Conservation (phyloP, 2,329 filamentous ascomycete genomes). For the Phyllosticta ampelicida region DNA sequence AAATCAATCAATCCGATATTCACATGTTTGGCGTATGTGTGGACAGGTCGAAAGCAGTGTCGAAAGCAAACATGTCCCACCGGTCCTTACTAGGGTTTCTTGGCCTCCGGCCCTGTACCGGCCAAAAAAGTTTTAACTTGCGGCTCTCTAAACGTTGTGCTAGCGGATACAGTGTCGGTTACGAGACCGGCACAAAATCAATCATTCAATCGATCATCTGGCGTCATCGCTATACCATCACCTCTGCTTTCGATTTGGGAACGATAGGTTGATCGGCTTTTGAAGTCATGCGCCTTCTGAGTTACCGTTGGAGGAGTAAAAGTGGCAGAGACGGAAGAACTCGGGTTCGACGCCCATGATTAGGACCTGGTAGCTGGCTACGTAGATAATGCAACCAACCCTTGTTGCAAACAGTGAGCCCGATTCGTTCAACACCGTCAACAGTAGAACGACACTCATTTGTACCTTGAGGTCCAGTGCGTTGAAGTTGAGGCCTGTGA, state of each 20-base stretch:
- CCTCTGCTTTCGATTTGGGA: not conserved
- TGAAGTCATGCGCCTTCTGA: not conserved
- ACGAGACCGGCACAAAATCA: too few relatives aligned
- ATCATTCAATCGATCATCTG: too few relatives aligned
- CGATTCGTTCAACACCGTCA: constrained; percentile 39
- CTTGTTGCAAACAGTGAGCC: too few relatives aligned
- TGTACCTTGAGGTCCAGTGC: constrained; percentile 43
- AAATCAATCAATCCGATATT: not conserved
- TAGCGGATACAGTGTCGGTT: too few relatives aligned
- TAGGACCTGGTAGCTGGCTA: too few relatives aligned
- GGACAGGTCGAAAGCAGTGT: not conserved
- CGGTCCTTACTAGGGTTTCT: not conserved
- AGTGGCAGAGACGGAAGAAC: too few relatives aligned
- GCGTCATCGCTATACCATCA: not conserved
- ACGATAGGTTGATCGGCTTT: not conserved
- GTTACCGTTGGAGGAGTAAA: too few relatives aligned
- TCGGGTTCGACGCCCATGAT: too few relatives aligned
- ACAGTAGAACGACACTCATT: too few relatives aligned
- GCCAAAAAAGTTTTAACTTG: not conserved
- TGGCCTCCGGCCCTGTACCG: not conserved
- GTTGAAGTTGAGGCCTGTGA: constrained; percentile 45
- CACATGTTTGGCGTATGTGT: not conserved
- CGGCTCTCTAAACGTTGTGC: not conserved
- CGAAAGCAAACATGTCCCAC: not conserved
- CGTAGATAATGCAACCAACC: too few relatives aligned